Base-by-base conservation (phyloP, 768 basidiomycete species). In the Macrolepiota albuminosa region DNA sequence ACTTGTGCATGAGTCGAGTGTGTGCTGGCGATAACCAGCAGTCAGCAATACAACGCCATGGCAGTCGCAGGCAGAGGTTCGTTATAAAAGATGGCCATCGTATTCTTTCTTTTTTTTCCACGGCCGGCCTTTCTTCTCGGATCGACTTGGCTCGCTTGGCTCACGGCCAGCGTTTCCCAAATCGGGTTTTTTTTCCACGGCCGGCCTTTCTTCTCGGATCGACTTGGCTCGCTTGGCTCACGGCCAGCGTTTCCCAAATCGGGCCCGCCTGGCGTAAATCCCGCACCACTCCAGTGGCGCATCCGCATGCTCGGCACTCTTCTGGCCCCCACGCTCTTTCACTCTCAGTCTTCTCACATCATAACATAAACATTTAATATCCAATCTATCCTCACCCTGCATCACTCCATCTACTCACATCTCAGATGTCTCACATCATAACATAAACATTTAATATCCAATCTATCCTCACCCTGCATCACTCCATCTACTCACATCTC, bases 221-320 rank as follows among this genome's bases (percentile, higher is more conserved):
- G 60, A 14, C 52, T 46, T 54, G 59, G 42, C 52, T 52, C 40
- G 60, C 60, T 56, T 59, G 50, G 49, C 40, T 42, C 40, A 18
- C 16, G n/a, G 14, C 40, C 18, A n/a, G 45, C 37, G 43, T 56
- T 57, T 37, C 39, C 37, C 54, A 57, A 42, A 21, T 34, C 39
- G 47, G 47, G 47, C 49, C 47, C 53, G 36, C 45, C 42, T 53
- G 65, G 65, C 65, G 65, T 61, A 66, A 66, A 63, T 66, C 65
- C 65, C 65, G 57, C 61, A 46, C 5, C n/a, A 5, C 34, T n/a
- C 49, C 34, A 50, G 50, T 52, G 50, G 50, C 50, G 50, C 50
- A 52, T 46, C 45, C 45, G 40, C 18, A 4, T 6, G n/a, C 18
- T 6, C 14, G 16, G 39, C 39, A 42, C n/a, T 18, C 40, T 40